Evolutionary conservation across 345 rosid species (phyloP).

Genomic region (Fremontodendron californicum): DNA sequence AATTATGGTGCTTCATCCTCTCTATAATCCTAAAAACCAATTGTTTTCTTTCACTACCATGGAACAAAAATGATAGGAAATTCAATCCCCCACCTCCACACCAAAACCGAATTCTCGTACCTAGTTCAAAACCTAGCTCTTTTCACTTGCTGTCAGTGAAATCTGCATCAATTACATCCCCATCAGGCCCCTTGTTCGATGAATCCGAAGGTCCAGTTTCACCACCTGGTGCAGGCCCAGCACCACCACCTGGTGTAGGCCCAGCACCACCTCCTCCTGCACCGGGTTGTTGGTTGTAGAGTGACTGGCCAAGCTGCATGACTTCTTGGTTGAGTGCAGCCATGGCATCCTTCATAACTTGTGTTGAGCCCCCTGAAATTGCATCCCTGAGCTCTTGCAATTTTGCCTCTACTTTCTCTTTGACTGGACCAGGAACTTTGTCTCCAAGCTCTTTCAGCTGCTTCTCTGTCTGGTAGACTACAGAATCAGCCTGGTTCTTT

Average conservation of each 20-base stretch:
- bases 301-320: slow-evolving; percentile 89
- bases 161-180: slow-evolving; percentile 89
- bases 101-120: slow-evolving; percentile 18
- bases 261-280: slow-evolving; percentile 50
- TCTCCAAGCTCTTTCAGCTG: slow-evolving; percentile 91
- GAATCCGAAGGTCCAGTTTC: slow-evolving; percentile 54
- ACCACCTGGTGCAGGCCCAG: slow-evolving; percentile 60
- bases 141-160: slow-evolving; percentile 86
- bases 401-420: slow-evolving; percentile 86
- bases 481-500: slow-evolving; percentile 93
- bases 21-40: slow-evolving; percentile 14
- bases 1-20: slow-evolving; percentile 3
- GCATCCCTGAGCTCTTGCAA: slow-evolving; percentile 81
- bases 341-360: slow-evolving; percentile 75
- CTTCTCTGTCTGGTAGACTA: slow-evolving; percentile 92
- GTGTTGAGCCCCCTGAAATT: slow-evolving; percentile 64
- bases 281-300: slow-evolving; percentile 90
- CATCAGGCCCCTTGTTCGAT: slow-evolving; percentile 61
- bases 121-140: slow-evolving; percentile 5
- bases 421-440: slow-evolving; percentile 79
- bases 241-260: slow-evolving; percentile 47
- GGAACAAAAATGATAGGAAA: slow-evolving; percentile 18
- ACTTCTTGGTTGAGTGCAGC: slow-evolving; percentile 90
- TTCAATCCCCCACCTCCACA: neutral
- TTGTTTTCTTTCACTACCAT: slow-evolving; percentile 1